phyloP scores from a whole-genome alignment of 345 rosid species.

The Eucalyptus virginea region DNA sequence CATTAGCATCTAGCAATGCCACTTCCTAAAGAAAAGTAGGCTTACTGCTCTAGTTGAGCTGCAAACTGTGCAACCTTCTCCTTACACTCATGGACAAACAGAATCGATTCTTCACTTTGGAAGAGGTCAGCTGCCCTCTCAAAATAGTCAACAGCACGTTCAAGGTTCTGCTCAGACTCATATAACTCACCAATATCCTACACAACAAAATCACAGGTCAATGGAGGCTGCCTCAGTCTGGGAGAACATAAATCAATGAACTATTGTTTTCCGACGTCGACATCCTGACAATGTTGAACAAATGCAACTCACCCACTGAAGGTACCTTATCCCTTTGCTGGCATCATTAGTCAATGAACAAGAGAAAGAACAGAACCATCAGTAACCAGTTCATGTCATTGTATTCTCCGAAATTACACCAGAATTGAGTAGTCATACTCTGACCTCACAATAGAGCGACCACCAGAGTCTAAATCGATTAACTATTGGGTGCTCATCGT shows the following conservation, averaged over 20 bases:
- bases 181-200: conserved; percentile 77
- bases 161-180: conserved; percentile 50
- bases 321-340: neutral
- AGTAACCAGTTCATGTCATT: too few relatives aligned
- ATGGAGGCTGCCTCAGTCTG: neutral
- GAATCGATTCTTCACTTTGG: conserved; percentile 65
- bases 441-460: neutral
- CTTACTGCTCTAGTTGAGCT: conserved; percentile 87
- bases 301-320: neutral
- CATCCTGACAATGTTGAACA: neutral
- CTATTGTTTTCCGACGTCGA: neutral
- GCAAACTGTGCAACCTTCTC: conserved; percentile 92
- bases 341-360: neutral
- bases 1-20: neutral
- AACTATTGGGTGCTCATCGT: neutral
- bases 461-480: neutral
- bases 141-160: conserved; percentile 48
- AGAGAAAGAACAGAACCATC: too few relatives aligned
- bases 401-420: neutral
- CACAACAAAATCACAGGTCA: neutral
- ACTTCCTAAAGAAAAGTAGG: neutral
- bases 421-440: neutral
- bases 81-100: conserved; percentile 91
- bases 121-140: conserved; percentile 79
- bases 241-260: neutral